Evolutionary conservation across 1,139 yeast genomes (phyloP), one percentile per base, ranked within the genome.

Genomic region (Hemisphaericaspora lyxosophila): DNA sequence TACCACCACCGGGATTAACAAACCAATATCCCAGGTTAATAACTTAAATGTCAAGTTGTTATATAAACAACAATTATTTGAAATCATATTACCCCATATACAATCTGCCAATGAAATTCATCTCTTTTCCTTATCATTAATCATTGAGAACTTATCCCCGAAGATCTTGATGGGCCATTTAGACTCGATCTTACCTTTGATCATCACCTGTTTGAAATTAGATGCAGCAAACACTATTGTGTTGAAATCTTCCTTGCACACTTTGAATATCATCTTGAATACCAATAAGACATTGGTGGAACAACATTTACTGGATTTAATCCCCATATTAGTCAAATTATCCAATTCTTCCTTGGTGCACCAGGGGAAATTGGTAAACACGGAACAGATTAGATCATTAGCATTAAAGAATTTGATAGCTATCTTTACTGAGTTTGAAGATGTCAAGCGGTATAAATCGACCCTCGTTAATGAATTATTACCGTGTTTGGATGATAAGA

Each of bases 11-110:
- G n/a, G n/a, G n/a, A 63, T 70, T 35, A 80, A 76, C 50, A 54
- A 31, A 53, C 56, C 26, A 36, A 80, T 77, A 27, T 69, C 76
- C 2, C 70, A 72, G 29, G 78, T 76, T 13, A 59, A 72, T 46
- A 78, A 79, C 44, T 68, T 83, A 41, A 76, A 81, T 43, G 76
- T 84, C 18, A 74, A 85, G 41, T 58, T 76, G 31, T 67, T 92
- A 22, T 85, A 84, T 67, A 88, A 87, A 55, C 97, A 92, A 54
- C 80, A 82, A 46, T 69, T 85, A 16, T 87, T 87, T 58, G 78
- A 78, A 41, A 63, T 69, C 7, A 64, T 80, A 3, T 65, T 82
- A 16, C 81, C 81, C 1, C 60, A 57, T n/a, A 53, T 83, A 28
- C 67, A 77, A 11, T 76, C 46, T n/a, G 37, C 48, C 20, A 47